A percentile compares a stretch with the other conserved stretches of the same genome.
Conservation (phyloP, 192 early-diverging fungal species). For the Coemansia furcata region DNA sequence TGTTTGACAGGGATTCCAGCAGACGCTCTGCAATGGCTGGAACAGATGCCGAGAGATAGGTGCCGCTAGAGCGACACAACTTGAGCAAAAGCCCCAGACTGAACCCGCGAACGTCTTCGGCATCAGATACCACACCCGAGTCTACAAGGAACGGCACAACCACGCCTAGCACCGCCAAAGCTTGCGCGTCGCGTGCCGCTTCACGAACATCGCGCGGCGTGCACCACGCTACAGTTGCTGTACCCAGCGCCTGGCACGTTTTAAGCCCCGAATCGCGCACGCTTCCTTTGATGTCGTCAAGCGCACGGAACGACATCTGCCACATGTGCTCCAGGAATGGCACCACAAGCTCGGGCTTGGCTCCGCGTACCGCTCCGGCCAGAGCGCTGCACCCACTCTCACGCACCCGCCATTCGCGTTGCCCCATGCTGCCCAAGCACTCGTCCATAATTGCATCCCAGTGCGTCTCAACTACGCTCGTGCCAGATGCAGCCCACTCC, state of each 20-base stretch:
- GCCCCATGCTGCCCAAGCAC: constrained; percentile 69
- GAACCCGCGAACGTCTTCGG: constrained; percentile 86
- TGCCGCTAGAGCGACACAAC: constrained; percentile 75
- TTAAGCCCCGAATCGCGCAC: constrained; percentile 80
- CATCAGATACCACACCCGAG: constrained; percentile 71
- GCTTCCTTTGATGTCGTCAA: constrained; percentile 95
- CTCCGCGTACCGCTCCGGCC: constrained; percentile 24
- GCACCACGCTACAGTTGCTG: constrained; percentile 81
- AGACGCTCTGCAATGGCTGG: constrained; percentile 71
- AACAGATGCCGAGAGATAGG: constrained; percentile 70
- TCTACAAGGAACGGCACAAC: constrained; percentile 85
- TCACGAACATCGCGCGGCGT: constrained; percentile 51
- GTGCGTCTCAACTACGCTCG: constrained; percentile 18
- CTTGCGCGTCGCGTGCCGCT: constrained; percentile 48
- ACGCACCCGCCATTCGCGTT: constrained; percentile 81
- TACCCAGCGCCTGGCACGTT: constrained; percentile 75
- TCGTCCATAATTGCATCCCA: constrained; percentile 78
- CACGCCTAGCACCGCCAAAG: constrained; percentile 71
- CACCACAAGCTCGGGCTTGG: constrained; percentile 19
- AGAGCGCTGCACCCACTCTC: constrained; percentile 67
- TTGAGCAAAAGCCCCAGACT: constrained; percentile 77
- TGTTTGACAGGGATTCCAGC: constrained; percentile 77
- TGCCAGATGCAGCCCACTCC: constrained; percentile 4
- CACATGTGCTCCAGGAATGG: constrained; percentile 79
- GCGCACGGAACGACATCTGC: constrained; percentile 84